A percentile compares a stretch with the other conserved stretches of the same genome.
Conservation (phyloP, 257 asterid genomes). For the Cruciata laevipes region DNA sequence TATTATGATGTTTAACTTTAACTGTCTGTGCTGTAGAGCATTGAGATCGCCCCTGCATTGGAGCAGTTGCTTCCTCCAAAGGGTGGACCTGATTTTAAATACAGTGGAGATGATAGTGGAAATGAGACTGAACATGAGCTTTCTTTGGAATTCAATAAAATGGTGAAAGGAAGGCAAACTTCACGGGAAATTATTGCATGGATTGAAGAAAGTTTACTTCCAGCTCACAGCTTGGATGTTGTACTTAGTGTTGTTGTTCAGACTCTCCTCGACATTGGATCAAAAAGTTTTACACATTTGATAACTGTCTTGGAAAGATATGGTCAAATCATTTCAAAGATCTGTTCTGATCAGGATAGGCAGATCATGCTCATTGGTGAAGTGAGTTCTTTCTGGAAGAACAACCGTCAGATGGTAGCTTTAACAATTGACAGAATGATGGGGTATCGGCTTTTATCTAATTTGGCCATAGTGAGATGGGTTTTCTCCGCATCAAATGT, state of each 20-base stretch:
- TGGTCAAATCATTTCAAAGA: conserved; percentile 80
- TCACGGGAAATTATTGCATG: conserved; percentile 72
- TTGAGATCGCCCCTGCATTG: conserved; percentile 89
- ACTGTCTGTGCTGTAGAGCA: conserved; percentile 46
- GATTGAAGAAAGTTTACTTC: conserved; percentile 68
- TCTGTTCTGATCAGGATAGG: conserved; percentile 77
- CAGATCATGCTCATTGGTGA: conserved; percentile 79
- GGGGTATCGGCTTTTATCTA: conserved; percentile 94
- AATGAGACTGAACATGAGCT: conserved; percentile 60
- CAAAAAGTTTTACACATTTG: conserved; percentile 95
- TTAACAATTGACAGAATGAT: conserved; percentile 93
- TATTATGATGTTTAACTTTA: not conserved
- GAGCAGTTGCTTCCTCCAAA: conserved; percentile 96
- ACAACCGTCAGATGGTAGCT: conserved; percentile 84
- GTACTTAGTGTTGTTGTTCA: conserved; percentile 73
- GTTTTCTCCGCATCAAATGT: conserved; percentile 65
- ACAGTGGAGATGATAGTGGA: conserved; percentile 54
- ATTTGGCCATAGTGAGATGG: conserved; percentile 94
- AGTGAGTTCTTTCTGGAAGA: conserved; percentile 87
- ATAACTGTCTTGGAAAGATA: conserved; percentile 95
- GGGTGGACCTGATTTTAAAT: conserved; percentile 63
- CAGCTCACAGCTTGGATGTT: conserved; percentile 65
- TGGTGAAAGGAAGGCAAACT: conserved; percentile 72
- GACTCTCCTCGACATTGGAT: conserved; percentile 89
- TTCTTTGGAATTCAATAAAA: conserved; percentile 63